Evolutionary conservation across 2,329 filamentous ascomycete species (phyloP), one percentile per base, ranked within the genome.

Genomic region (Fusarium coffeatum): DNA sequence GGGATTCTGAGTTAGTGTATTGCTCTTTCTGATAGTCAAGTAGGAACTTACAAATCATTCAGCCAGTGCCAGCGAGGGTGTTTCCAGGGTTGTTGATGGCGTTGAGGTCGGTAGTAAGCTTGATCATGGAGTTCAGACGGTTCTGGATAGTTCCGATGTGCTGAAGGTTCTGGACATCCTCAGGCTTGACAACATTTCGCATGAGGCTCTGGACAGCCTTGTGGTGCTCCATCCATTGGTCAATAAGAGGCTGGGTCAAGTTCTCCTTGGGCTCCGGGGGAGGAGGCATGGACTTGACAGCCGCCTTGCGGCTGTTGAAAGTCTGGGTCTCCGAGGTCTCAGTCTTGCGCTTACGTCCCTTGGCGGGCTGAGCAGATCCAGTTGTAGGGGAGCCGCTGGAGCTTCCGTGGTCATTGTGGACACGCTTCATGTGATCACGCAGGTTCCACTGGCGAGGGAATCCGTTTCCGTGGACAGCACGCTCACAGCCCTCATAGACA

Each of bases 381-480:
- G 80, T 75, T 12, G 82, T 78, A 11, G 83, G 81, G 34, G 85
- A 84, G 25, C 78, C 81, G 45, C 74, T 73, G 43, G 80, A 75
- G 69, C 80, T 81, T 45, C 83, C 83, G 65, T 84, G 84, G 76
- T 89, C 87, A 72, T 90, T 90, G 83, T 98, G 95, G 10, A 98
- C 94, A 68, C 95, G 91, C 83, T 93, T 93, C 94, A 98, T 98
- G 86, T 98, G 95, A 82, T 98, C 95, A 80, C 92, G 90, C 56
- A 97, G 88, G 82, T 98, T 98, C 93, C 96, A 98, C 76, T 94
- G 91, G 75, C 95, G 91, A 40, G 94, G 95, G 78, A 98, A 98
- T 74, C 95, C 95, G 79, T 95, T 93, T 74, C 93, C 94, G 25
- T 88, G 84, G 34, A 91, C 85, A 61, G 93, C 90, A 70, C 95